Evolutionary conservation across 2,329 filamentous ascomycete genomes (phyloP), one percentile per base, ranked within the genome.

Genomic region (Aspergillus pseudoterreus): DNA sequence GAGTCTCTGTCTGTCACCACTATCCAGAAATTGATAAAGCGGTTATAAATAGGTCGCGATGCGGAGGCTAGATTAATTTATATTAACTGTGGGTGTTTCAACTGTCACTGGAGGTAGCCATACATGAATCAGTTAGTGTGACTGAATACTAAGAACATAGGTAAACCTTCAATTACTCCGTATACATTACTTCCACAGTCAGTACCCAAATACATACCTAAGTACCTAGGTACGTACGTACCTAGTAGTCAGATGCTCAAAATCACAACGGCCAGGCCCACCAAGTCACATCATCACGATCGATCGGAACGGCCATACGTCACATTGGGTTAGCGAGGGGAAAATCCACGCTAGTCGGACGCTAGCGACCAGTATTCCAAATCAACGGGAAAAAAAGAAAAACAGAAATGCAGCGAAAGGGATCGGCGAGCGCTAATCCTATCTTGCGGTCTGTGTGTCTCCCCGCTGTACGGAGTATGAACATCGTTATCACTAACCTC

Each of bases 301-400:
- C 33, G 47, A 49, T 54, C 45, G 52, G 52, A 49, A 45, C 35
- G 46, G 27, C 35, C 48, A 49, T 56, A 51, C 54, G 54, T 56
- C 54, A 56, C 54, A 45, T 47, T 55, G 52, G 22, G 47, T 42
- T 42, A 21, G 32, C 10, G 33, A 44, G 32, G 27, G 41, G 33
- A 36, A 43, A 24, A 22, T 5, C 33, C 30, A 44, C 33, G 32
- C 45, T 52, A 52, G 36, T 17, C 39, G 15, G 38, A 12, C 49
- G 48, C 55, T 57, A 57, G 47, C 17, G 43, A 36, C n/a, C 45
- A 55, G 53, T 53, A 57, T 57, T 57, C 53, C 55, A 57, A 57
- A 57, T 57, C 55, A 57, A 43, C 30, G 49, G 44, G 36, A 51
- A 46, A 46, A 19, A 11, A 42, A 39, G 22, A 12, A 38, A 30